Evolutionary conservation across 495 filamentous ascomycete species (phyloP).

Genomic region (Letharia lupina): DNA sequence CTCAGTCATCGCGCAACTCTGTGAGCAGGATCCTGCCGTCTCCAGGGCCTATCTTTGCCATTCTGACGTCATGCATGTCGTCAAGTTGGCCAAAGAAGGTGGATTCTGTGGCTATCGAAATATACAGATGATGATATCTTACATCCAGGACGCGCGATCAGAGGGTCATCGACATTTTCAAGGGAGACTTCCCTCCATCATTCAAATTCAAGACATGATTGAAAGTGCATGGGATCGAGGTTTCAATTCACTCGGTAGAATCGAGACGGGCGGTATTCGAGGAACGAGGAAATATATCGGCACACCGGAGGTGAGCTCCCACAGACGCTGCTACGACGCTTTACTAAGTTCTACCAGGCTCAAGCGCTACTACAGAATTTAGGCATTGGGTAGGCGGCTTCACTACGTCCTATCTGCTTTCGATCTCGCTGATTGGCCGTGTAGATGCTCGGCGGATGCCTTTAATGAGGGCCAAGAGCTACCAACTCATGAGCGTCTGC

Average conservation of each 20-base stretch:
- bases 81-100: constrained; percentile 70
- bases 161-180: constrained; percentile 53
- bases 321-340: constrained; percentile 5
- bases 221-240: constrained; percentile 85
- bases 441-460: constrained; percentile 46
- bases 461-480: constrained; percentile 35
- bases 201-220: constrained; percentile 80
- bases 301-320: constrained; percentile 67
- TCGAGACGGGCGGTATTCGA: constrained; percentile 79
- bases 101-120: constrained; percentile 98
- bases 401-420: constrained; percentile 3
- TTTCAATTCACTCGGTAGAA: constrained; percentile 62
- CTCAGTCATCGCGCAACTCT: constrained; percentile 61
- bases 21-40: constrained; percentile 55
- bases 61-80: constrained; percentile 66
- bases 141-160: constrained; percentile 51
- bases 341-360: constrained; percentile 43
- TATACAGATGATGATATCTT: constrained; percentile 88
- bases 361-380: constrained; percentile 68
- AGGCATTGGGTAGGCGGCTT: constrained; percentile 45
- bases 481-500: constrained; percentile 48
- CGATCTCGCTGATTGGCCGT: neutral
- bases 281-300: constrained; percentile 94
- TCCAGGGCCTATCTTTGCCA: constrained; percentile 73
- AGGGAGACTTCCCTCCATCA: constrained; percentile 61